A percentile compares a stretch with the other conserved stretches of the same genome.
These are phyloP conservation scores for Lasiosphaeria ovina DNA, from an alignment of 495 filamentous ascomycete species.

Conservation along the genomic window DNA sequence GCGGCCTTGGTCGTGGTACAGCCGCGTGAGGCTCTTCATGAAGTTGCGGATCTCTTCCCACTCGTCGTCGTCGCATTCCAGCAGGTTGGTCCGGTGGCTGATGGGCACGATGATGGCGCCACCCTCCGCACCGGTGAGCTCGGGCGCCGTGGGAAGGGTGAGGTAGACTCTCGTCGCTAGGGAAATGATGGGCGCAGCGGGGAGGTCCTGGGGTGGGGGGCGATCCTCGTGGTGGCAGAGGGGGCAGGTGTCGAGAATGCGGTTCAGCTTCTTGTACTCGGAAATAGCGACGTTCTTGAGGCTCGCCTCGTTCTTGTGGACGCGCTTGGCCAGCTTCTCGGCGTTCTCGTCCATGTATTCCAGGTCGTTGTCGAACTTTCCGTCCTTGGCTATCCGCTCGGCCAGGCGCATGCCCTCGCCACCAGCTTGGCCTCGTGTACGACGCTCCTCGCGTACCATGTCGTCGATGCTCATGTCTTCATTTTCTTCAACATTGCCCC, in stretches of 20 bases:
- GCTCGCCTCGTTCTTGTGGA: conserved; percentile 83
- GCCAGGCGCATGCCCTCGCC: conserved; percentile 81
- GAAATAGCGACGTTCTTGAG: conserved; percentile 83
- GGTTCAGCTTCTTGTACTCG: conserved; percentile 88
- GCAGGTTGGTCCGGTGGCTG: conserved; percentile 81
- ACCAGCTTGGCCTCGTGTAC: conserved; percentile 73
- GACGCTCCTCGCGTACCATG: conserved; percentile 90
- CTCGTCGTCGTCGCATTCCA: conserved; percentile 98
- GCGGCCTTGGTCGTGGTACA: conserved; percentile 87
- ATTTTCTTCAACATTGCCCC: conserved; percentile 80
- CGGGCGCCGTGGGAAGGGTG: conserved; percentile 86
- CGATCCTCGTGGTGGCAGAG: conserved; percentile 93
- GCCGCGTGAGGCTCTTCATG: conserved; percentile 91
- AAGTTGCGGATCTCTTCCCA: conserved; percentile 99
- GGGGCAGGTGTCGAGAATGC: conserved; percentile 81
- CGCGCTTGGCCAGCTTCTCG: conserved; percentile 80
- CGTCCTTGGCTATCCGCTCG: conserved; percentile 89
- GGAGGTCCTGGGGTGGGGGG: conserved; percentile 56
- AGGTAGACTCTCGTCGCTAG: conserved; percentile 84
- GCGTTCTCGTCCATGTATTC: conserved; percentile 99
- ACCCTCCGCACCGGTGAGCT: conserved; percentile 66
- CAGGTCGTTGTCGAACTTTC: conserved; percentile 86
- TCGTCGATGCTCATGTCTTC: conserved; percentile 95
- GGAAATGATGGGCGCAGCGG: conserved; percentile 86
- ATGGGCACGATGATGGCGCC: conserved; percentile 87